phyloP scores from a whole-genome alignment of 2,329 filamentous ascomycete species.

The Stagonosporopsis rhizophila region DNA sequence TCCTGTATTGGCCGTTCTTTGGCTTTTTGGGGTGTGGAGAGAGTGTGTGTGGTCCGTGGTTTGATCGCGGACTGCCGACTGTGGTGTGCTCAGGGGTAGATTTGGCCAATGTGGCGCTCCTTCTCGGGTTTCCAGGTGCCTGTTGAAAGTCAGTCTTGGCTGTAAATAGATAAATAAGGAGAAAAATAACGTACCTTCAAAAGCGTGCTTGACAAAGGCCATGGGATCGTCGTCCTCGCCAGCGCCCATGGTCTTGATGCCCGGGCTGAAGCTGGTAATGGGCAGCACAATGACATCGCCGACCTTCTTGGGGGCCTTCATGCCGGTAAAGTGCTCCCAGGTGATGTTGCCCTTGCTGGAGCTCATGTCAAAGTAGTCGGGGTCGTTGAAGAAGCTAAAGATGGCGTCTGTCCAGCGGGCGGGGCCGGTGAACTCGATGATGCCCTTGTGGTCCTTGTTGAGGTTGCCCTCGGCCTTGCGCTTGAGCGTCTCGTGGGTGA shows the following conservation, averaged over 20 bases:
- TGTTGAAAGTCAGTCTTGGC: constrained; percentile 33
- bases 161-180: not conserved
- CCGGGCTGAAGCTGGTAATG: constrained; percentile 96
- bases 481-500: constrained; percentile 81
- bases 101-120: constrained; percentile 46
- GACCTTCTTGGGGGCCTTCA: constrained; percentile 81
- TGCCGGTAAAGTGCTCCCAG: constrained; percentile 88
- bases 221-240: constrained; percentile 88
- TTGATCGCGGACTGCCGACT: not conserved
- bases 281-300: constrained; percentile 93
- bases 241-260: constrained; percentile 91
- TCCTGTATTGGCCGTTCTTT: constrained; percentile 2
- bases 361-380: constrained; percentile 82
- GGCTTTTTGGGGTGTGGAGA: constrained; percentile 8
- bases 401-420: constrained; percentile 93
- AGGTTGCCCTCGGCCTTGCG: constrained; percentile 74
- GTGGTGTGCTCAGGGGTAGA: constrained; percentile 32
- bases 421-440: constrained; percentile 94
- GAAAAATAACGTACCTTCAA: constrained; percentile 74
- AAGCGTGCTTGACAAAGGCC: constrained; percentile 97
- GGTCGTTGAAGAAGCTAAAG: constrained; percentile 93
- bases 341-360: constrained; percentile 76
- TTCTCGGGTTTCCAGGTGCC: constrained; percentile 48
- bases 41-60: not conserved
- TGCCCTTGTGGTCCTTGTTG: constrained; percentile 70